Evolutionary conservation across 768 basidiomycete species (phyloP).

Genomic region (Boletus speciosus): DNA sequence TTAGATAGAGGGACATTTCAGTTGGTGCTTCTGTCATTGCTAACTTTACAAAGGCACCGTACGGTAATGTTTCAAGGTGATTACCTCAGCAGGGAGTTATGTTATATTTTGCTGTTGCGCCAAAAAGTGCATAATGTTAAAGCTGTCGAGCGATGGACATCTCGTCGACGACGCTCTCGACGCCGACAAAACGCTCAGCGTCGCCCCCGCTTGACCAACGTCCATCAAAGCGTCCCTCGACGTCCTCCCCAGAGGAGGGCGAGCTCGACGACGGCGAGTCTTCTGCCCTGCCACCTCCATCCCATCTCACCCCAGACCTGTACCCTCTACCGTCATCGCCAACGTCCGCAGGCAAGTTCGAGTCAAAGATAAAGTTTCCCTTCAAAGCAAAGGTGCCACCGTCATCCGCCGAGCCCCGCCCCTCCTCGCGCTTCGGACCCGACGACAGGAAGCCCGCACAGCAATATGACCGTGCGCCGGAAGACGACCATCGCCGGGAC

Average conservation of each 20-base stretch:
- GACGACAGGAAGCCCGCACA: constrained; percentile 24
- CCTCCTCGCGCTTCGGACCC: constrained; percentile 32
- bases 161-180: constrained; percentile 13
- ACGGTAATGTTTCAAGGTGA: constrained; percentile 22
- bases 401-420: constrained; percentile 17
- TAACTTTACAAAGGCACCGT: background rate
- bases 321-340: constrained; percentile 34
- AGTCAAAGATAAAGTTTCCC: constrained; percentile 63
- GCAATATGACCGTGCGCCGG: constrained; percentile 40
- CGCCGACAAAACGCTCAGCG: constrained; percentile 50
- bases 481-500: constrained; percentile 43
- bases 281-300: constrained; percentile 2
- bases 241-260: constrained; percentile 75
- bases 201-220: constrained; percentile 52
- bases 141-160: constrained; percentile 15
- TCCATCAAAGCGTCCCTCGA: constrained; percentile 51
- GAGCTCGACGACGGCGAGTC: constrained; percentile 63
- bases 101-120: background rate
- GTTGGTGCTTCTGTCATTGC: background rate
- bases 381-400: constrained; percentile 51
- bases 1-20: constrained; percentile 56
- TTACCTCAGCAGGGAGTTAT: constrained; percentile 15
- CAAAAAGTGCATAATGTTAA: background rate
- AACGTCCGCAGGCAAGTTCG: constrained; percentile 31
- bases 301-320: constrained; percentile 12